Evolutionary conservation across 2,329 filamentous ascomycete species (phyloP).

Genomic region (Lecanicillium sp.): DNA sequence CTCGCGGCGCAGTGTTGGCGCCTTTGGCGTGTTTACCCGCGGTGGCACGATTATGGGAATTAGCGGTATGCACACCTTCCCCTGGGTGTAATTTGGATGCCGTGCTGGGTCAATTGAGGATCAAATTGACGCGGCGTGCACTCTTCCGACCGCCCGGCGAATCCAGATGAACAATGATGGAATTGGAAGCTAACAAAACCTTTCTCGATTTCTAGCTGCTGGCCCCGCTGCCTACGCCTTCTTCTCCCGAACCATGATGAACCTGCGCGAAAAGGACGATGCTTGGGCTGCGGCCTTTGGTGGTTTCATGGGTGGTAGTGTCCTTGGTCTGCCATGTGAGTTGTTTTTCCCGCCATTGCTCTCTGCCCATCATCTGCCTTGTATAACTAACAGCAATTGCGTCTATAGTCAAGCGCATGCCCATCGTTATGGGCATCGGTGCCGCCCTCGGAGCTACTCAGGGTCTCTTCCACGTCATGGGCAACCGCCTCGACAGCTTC

Average conservation of each 20-base stretch:
- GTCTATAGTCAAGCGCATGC: slow-evolving; percentile 43
- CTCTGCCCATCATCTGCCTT: background rate
- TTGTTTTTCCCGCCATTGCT: slow-evolving; percentile 1
- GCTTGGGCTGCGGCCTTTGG: slow-evolving; percentile 64
- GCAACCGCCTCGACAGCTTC: slow-evolving; percentile 45
- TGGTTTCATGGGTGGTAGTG: slow-evolving; percentile 66
- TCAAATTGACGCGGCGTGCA: too few species aligned
- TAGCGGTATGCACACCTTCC: slow-evolving; percentile 20
- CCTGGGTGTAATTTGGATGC: too few species aligned
- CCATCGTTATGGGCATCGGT: slow-evolving; percentile 62
- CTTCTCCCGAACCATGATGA: slow-evolving; percentile 66
- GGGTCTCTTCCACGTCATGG: slow-evolving; percentile 59
- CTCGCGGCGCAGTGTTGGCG: slow-evolving; percentile 71
- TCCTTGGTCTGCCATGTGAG: slow-evolving; percentile 67
- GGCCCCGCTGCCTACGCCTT: slow-evolving; percentile 69
- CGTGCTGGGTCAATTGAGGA: background rate
- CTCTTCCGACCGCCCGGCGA: too few species aligned
- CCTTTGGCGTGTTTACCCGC: slow-evolving; percentile 71
- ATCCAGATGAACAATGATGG: background rate
- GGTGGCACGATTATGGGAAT: slow-evolving; percentile 64
- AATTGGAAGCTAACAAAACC: slow-evolving; percentile 8
- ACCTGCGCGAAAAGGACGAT: slow-evolving; percentile 80
- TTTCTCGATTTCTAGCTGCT: slow-evolving; percentile 37
- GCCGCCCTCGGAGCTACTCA: slow-evolving; percentile 46
- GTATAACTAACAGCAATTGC: slow-evolving; percentile 1